Base-by-base conservation (phyloP, 352 stramenopile species). In the Phytopythium cucurbitacearum region DNA sequence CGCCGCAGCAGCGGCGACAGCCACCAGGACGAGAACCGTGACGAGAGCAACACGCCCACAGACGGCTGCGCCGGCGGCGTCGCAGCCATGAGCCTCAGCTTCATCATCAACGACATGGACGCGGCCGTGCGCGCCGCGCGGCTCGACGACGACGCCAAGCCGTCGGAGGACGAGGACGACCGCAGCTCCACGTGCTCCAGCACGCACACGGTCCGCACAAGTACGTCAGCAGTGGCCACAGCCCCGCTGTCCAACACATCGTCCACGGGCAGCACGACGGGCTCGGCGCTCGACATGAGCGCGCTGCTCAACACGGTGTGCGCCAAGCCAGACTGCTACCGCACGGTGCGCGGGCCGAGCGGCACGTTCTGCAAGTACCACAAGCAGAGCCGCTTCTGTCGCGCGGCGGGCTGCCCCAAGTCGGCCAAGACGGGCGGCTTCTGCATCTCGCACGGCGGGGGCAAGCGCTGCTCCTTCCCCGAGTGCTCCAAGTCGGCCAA, bases 401-500 rank as follows among this genome's bases (percentile, higher is more conserved):
- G 71, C n/a, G 73, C 75, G 12, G 74, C 87, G 2, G 65, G 60
- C 35, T 91, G 82, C 57, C 50, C 62, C 53, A 93, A 91, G 67
- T 84, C 76, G 41, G 80, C 83, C 67, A 93, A 93, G 69, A 89
- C 78, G 1, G 82, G 82, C 45, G 79, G 79, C 48, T 87, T 76
- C 37, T 89, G 79, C 60, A 87, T 89, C 56, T 80, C 79, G 8
- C 79, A 89, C 55, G 79, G 80, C 21, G 80, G 80, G 13, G 80
- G 80, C 54, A 88, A 87, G 51, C 80, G 80, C 3, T 91, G 80
- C 48, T 76, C 71, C 35, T 69, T 81, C 56, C 63, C 71, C 7
- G 81, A 85, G 47, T 96, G 86, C 67, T 73, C 75, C 58, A 96
- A 96, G 66, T 87, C 70, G 45, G 86, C 85, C 56, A 91, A 95